Evolutionary conservation across 768 basidiomycete species (phyloP), one percentile per base, ranked within the genome.

Genomic region (Cubamyces sp.): DNA sequence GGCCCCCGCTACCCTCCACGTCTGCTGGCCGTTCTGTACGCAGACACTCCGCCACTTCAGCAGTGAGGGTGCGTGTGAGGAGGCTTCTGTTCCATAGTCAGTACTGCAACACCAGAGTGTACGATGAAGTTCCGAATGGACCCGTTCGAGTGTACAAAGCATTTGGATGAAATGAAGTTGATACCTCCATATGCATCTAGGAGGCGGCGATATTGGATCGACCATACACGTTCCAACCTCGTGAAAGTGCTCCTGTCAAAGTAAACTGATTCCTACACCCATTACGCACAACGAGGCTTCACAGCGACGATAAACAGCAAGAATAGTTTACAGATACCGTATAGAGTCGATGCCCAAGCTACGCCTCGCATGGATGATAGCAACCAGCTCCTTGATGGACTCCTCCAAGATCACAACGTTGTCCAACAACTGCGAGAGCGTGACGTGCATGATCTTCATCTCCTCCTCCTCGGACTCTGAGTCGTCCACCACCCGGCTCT

Each of bases 351-450:
- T 90, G 9, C 94, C 94, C 55, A 96, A 75, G 74, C 87, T 88
- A 63, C 91, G 79, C 61, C 94, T 79, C 16, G 91, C 92, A 74
- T 92, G 88, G 54, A 95, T 84, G 65, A 94, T 88, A 15, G 92
- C 91, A 15, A 87, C 86, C 37, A 95, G 77, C 74, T 98, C 96
- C 76, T 98, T 98, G 70, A 98, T 90, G 63, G 88, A 90, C 74
- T 98, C 96, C 75, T 98, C 96, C 64, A 98, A 72, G 42, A 98
- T 87, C 30, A 98, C 94, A 30, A 96, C 90, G 70, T 98, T 98
- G 72, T 98, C 96, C 73, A 98, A 77, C 57, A 98, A 73, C 64
- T 84, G 87, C 47, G 92, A 94, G 54, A 98, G 78, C 8, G 91
- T 93, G 26, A 96, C 82, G 19, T 74, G 79, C 16, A 75, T 72